These are phyloP conservation scores for Zelonia costaricensis DNA, from an alignment of 208 protist genomes.

Conservation along the genomic window DNA sequence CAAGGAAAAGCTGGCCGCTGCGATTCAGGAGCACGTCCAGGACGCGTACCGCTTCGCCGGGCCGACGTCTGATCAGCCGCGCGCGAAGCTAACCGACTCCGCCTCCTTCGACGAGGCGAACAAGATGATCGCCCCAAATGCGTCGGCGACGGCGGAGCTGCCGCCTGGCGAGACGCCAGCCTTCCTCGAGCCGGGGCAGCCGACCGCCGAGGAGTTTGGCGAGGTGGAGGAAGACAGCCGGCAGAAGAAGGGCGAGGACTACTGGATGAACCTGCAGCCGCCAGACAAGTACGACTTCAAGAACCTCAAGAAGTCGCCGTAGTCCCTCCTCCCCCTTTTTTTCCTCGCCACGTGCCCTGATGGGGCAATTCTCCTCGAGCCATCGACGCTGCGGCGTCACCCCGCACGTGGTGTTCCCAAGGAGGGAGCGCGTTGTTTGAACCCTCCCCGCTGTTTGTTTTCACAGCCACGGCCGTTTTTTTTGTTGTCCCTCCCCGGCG, in stretches of 20 bases:
- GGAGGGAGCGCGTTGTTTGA: not conserved
- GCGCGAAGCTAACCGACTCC: slow-evolving; percentile 76
- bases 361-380: no score
- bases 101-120: slow-evolving; percentile 91
- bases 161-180: slow-evolving; percentile 35
- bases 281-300: slow-evolving; percentile 91
- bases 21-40: slow-evolving; percentile 92
- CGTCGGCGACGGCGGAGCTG: slow-evolving; percentile 49
- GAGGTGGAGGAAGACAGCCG: slow-evolving; percentile 79
- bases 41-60: slow-evolving; percentile 91
- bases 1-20: slow-evolving; percentile 91
- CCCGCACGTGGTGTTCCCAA: not conserved
- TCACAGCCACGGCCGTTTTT: no score
- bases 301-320: slow-evolving; percentile 89
- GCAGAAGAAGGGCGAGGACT: slow-evolving; percentile 92
- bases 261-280: slow-evolving; percentile 93
- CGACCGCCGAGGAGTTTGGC: slow-evolving; percentile 64
- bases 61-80: slow-evolving; percentile 78
- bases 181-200: slow-evolving; percentile 41
- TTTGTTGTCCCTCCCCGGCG: no score
- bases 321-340: slow-evolving; percentile 22
- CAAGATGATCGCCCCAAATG: slow-evolving; percentile 91
- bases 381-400: no score
- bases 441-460: no score
- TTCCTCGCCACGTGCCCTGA: slow-evolving; percentile 7